Base-by-base conservation (phyloP, 2,329 filamentous ascomycete genomes). In the Pestalotiopsis sp. region DNA sequence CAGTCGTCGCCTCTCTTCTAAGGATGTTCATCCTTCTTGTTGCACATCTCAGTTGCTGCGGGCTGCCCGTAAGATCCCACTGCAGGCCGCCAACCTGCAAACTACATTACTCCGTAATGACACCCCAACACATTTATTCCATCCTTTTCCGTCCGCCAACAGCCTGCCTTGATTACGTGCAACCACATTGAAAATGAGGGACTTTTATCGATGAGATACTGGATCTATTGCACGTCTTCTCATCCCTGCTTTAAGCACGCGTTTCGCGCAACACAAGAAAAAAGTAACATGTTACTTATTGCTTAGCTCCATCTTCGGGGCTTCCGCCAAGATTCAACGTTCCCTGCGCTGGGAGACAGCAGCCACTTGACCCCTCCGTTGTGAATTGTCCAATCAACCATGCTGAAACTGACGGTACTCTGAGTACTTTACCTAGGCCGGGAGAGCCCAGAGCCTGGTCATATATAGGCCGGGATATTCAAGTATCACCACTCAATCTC, bases 401-500 rank as follows among this genome's bases (percentile, higher is more conserved):
- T 20, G 41, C 41, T 45, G 45, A 52, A n/a, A 52, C 20, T n/a
- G 7, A 52, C 27, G 27, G 45, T 52, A 9, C 14, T 36, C 31
- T 52, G 20, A 27, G 27, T 27, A 27, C 25, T 25, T 25, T n/a
- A 20, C 17, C 20, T 6, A 52, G 41, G n/a, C 45, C 17, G 9
- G 45, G 45, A 27, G 14, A 23, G 14, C 57, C 9, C 57, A 23
- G 57, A 36, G 23, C 57, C 57, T 59, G 57, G 27, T 59, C 23
- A 17, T 59, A 17, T 59, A 62, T 62, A 62, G 59, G 20, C 59
- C 14, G 36, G 59, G 59, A 20, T 62, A 20, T 17, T 62, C 13
- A 62, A 38, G 25, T 62, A 62, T 62, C 25, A 40, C 59, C 38
- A 20, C 59, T 62, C 59, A 59, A 59, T 62, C 38, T 36, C 36